phyloP scores from a whole-genome alignment of 164 flowering plant genomes.

The Berberis vulgaris region DNA sequence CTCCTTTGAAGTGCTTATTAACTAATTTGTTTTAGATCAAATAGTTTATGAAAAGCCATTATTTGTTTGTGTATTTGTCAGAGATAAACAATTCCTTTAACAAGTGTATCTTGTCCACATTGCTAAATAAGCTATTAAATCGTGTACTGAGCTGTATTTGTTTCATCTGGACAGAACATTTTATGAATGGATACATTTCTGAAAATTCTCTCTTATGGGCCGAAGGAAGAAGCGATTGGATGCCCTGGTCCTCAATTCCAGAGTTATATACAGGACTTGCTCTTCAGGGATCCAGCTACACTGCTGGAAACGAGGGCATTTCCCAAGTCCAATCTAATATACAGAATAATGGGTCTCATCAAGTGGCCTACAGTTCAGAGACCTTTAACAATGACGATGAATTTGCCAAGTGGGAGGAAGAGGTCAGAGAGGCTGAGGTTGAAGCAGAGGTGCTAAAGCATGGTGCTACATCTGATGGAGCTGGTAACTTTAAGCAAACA shows the following conservation, averaged over 20 bases:
- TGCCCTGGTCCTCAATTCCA: conserved; percentile 65
- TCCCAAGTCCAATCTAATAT: not conserved
- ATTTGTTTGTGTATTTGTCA: no score
- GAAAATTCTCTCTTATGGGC: conserved; percentile 72
- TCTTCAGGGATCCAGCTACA: conserved; percentile 7
- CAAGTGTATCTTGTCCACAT: no score
- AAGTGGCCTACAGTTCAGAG: conserved; percentile 21
- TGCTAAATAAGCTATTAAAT: conserved; percentile 26
- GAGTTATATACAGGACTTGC: conserved; percentile 30
- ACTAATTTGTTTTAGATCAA: no score
- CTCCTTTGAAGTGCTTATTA: no score
- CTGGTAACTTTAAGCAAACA: conserved; percentile 12
- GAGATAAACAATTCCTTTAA: no score
- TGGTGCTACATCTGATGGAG: conserved; percentile 12
- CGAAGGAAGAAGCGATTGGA: conserved; percentile 84
- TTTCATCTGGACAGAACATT: conserved; percentile 75
- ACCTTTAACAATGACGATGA: conserved; percentile 46
- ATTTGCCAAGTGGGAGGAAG: conserved; percentile 73
- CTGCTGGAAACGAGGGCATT: not conserved
- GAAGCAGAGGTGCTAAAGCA: conserved; percentile 35
- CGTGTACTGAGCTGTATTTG: conserved; percentile 46
- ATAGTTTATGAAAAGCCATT: no score
- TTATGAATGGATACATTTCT: conserved; percentile 52
- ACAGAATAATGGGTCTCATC: conserved; percentile 3
- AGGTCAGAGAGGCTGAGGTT: conserved; percentile 58